Conservation (phyloP, 768 basidiomycete genomes). For the Lentinula raphanica region DNA sequence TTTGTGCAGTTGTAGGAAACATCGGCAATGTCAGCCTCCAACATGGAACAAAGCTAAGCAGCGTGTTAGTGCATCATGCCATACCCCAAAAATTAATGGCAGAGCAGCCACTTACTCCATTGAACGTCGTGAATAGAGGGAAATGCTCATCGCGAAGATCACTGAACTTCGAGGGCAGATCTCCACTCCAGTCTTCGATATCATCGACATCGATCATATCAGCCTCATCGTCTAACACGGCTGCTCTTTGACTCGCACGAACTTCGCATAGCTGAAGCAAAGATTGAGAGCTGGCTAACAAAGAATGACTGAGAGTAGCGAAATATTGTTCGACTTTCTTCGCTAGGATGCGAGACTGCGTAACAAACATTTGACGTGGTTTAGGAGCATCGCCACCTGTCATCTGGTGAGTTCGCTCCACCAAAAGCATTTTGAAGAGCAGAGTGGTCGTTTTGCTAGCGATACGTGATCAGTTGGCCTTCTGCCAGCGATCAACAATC, state of each 20-base stretch:
- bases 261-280: constrained; percentile 32
- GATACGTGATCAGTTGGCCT: neutral
- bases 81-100: neutral
- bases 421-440: constrained; percentile 69
- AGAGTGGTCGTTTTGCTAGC: constrained; percentile 71
- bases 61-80: neutral
- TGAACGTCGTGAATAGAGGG: constrained; percentile 65
- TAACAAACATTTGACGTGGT: constrained; percentile 69
- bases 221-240: constrained; percentile 12
- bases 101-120: constrained; percentile 36
- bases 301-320: constrained; percentile 40
- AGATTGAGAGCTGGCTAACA: constrained; percentile 30
- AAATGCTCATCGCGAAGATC: constrained; percentile 56
- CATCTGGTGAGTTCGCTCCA: constrained; percentile 49
- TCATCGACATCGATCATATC: constrained; percentile 39
- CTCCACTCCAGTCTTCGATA: constrained; percentile 29
- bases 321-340: constrained; percentile 69
- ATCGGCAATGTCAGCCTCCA: constrained; percentile 42
- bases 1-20: neutral
- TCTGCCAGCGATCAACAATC: no score
- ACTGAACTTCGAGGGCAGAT: constrained; percentile 51
- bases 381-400: constrained; percentile 30
- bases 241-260: constrained; percentile 13
- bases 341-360: constrained; percentile 64
- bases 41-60: constrained; percentile 39